phyloP scores from a whole-genome alignment of 352 stramenopile species.

The Globisporangium radiosum region DNA sequence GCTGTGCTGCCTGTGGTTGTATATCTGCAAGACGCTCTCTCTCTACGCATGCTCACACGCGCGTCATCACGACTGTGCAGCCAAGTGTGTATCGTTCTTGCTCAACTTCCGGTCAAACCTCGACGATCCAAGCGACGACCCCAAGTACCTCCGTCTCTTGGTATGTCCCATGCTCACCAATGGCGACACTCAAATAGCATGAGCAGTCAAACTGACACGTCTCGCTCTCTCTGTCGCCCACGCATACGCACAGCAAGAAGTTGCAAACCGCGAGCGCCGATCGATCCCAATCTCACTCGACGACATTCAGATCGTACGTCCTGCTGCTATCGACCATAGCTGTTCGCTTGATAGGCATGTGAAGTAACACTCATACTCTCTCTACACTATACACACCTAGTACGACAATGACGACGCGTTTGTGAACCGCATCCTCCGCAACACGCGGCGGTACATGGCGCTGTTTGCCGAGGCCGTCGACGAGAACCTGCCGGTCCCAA shows the following conservation, averaged over 20 bases:
- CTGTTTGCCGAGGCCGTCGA: slow-evolving; percentile 87
- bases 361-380: background rate
- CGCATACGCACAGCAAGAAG: slow-evolving; percentile 54
- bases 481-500: slow-evolving; percentile 77
- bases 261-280: slow-evolving; percentile 79
- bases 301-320: slow-evolving; percentile 71
- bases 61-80: slow-evolving; percentile 16
- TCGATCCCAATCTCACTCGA: slow-evolving; percentile 76
- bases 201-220: background rate
- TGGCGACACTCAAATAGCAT: too few relatives aligned
- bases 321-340: too few relatives aligned
- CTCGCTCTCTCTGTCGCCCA: background rate
- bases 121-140: slow-evolving; percentile 44
- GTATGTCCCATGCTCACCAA: slow-evolving; percentile 18
- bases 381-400: slow-evolving; percentile 17
- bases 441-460: slow-evolving; percentile 85
- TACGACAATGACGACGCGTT: slow-evolving; percentile 81
- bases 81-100: slow-evolving; percentile 74
- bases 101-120: slow-evolving; percentile 70
- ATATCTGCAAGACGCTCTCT: too few relatives aligned
- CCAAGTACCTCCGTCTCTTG: slow-evolving; percentile 80
- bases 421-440: slow-evolving; percentile 76
- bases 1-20: background rate
- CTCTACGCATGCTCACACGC: background rate
- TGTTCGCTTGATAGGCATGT: too few relatives aligned